These are phyloP conservation scores for Rhazya stricta DNA, from an alignment of 257 asterid genomes.

Conservation along the genomic window DNA sequence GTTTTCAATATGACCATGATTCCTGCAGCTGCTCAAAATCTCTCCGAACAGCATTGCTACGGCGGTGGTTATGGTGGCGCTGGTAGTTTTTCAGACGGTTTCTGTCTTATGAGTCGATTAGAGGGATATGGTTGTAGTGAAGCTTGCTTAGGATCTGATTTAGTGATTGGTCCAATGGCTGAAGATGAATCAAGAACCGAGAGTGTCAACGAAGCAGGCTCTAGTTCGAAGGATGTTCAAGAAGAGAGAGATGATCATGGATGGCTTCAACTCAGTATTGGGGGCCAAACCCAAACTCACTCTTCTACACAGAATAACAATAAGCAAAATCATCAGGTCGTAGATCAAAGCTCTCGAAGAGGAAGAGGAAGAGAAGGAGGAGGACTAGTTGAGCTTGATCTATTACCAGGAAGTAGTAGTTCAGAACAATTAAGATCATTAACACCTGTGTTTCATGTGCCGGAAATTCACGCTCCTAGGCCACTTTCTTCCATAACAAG, in stretches of 20 bases:
- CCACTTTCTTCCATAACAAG: background rate
- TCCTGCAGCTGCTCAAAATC: constrained; percentile 28
- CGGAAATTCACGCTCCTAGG: constrained; percentile 30
- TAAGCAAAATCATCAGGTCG: background rate
- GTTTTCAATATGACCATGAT: constrained; percentile 66
- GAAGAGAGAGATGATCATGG: constrained; percentile 27
- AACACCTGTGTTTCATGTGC: constrained; percentile 11
- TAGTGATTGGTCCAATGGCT: constrained; percentile 36
- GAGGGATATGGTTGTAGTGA: constrained; percentile 31
- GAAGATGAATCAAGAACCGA: constrained; percentile 46
- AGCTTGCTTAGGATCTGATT: constrained; percentile 41
- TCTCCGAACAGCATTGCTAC: constrained; percentile 27
- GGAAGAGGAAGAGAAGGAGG: constrained; percentile 11
- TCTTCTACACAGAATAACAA: background rate
- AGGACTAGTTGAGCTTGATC: constrained; percentile 55
- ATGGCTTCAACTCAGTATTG: constrained; percentile 81
- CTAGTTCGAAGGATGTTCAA: constrained; percentile 26
- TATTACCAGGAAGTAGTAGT: constrained; percentile 31
- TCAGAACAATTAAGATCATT: constrained; percentile 13
- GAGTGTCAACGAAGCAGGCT: constrained; percentile 26
- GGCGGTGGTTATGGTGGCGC: constrained; percentile 20
- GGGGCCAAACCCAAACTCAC: constrained; percentile 23
- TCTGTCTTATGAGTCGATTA: constrained; percentile 37
- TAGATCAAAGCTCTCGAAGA: constrained; percentile 8
- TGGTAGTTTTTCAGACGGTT: constrained; percentile 24